These are phyloP conservation scores for Magnusiomyces paraingens DNA, from an alignment of 1,139 yeast species.

Conservation along the genomic window DNA sequence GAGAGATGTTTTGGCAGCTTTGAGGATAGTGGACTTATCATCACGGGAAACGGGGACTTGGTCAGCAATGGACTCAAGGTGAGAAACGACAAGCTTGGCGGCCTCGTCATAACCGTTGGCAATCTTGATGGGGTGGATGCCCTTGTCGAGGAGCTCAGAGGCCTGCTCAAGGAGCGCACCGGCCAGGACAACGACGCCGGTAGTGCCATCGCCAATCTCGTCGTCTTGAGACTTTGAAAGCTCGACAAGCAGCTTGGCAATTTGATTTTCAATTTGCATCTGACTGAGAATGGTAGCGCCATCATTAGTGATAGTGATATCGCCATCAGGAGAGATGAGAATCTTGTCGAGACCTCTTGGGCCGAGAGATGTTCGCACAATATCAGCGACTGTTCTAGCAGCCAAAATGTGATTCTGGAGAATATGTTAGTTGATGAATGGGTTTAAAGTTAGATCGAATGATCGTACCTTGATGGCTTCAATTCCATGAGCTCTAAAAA, in stretches of 20 bases:
- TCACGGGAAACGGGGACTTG: conserved; percentile 38
- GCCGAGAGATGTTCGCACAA: conserved; percentile 87
- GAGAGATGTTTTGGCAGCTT: conserved; percentile 89
- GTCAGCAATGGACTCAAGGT: conserved; percentile 71
- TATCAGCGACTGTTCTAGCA: conserved; percentile 90
- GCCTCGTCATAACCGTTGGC: conserved; percentile 98
- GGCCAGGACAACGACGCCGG: conserved; percentile 96
- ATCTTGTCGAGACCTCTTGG: conserved; percentile 98
- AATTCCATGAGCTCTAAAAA: conserved; percentile 61
- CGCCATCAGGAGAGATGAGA: conserved; percentile 89
- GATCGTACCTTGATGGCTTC: conserved; percentile 73
- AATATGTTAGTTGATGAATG: neutral
- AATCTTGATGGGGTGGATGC: conserved; percentile 93
- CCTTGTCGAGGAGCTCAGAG: conserved; percentile 86
- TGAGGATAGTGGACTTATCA: conserved; percentile 50
- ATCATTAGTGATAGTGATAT: conserved; percentile 94
- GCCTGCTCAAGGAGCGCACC: conserved; percentile 95
- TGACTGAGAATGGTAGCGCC: conserved; percentile 96
- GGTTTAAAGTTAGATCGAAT: neutral
- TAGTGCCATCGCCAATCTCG: conserved; percentile 98
- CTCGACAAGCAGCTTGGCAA: conserved; percentile 92
- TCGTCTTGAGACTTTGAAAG: conserved; percentile 95
- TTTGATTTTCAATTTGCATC: conserved; percentile 94
- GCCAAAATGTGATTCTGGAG: conserved; percentile 65
- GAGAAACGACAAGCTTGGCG: conserved; percentile 77